These are phyloP conservation scores for Crithidia brevicula DNA, from an alignment of 208 protist species.

Conservation along the genomic window DNA sequence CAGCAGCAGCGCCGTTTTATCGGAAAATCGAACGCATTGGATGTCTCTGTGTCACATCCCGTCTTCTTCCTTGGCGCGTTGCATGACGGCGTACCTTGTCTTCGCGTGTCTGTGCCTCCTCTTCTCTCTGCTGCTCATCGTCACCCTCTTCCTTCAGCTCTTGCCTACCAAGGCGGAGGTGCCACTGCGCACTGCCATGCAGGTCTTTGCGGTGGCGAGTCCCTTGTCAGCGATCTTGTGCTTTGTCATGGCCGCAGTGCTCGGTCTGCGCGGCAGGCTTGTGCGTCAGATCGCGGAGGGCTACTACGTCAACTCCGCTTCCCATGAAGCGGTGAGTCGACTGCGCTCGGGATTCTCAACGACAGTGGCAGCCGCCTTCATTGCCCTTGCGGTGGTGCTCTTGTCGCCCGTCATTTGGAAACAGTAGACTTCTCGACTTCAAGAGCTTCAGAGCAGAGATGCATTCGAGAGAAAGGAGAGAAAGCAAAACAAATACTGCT, in stretches of 20 bases:
- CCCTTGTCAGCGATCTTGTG: slow-evolving; percentile 30
- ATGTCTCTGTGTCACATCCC: slow-evolving; percentile 23
- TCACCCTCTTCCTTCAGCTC: slow-evolving; percentile 25
- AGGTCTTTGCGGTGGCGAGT: slow-evolving; percentile 21
- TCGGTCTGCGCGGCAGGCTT: slow-evolving; percentile 30
- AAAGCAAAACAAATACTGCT: too few species aligned
- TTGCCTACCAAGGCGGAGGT: slow-evolving; percentile 9
- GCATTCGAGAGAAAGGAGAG: too few species aligned
- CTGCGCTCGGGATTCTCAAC: slow-evolving; percentile 43
- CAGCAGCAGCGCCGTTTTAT: neutral
- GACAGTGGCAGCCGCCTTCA: slow-evolving; percentile 25
- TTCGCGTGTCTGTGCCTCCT: slow-evolving; percentile 35
- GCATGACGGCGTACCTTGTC: slow-evolving; percentile 54
- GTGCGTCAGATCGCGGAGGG: slow-evolving; percentile 29
- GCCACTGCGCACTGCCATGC: slow-evolving; percentile 3
- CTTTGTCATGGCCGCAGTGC: slow-evolving; percentile 35
- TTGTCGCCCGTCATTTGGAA: slow-evolving; percentile 21
- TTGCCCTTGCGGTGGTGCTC: slow-evolving; percentile 21
- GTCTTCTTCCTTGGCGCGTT: slow-evolving; percentile 7
- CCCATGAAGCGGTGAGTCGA: slow-evolving; percentile 4
- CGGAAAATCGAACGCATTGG: slow-evolving; percentile 1
- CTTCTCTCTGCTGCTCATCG: slow-evolving; percentile 33
- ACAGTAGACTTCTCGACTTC: neutral
- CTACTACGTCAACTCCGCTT: slow-evolving; percentile 26
- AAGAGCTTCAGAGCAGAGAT: too few species aligned